These are phyloP conservation scores for Agrocybe praecox DNA, from an alignment of 768 basidiomycete species.

Conservation along the genomic window DNA sequence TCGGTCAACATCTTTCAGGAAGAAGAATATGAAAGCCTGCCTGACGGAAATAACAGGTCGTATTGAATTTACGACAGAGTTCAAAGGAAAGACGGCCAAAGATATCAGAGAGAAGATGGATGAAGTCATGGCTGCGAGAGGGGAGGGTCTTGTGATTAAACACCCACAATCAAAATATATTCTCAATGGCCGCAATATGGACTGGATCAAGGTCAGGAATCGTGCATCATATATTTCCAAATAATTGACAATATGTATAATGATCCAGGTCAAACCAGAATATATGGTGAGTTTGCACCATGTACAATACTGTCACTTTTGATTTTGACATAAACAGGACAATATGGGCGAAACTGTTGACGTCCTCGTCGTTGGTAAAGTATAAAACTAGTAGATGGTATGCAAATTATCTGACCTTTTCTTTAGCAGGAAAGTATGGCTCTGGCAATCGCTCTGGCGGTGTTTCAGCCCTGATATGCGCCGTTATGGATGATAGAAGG, in stretches of 20 bases:
- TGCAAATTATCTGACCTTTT: not conserved
- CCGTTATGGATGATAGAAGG: constrained; percentile 77
- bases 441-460: constrained; percentile 84
- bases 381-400: not conserved
- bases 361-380: constrained; percentile 85
- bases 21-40: constrained; percentile 71
- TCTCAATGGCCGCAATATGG: constrained; percentile 84
- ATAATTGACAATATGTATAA: not conserved
- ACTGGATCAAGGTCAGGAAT: constrained; percentile 86
- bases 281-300: constrained; percentile 64
- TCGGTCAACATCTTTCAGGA: constrained; percentile 73
- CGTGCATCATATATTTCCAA: not conserved
- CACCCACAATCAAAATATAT: constrained; percentile 79
- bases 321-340: constrained; percentile 48
- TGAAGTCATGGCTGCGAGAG: constrained; percentile 78
- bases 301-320: not conserved
- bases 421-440: constrained; percentile 86
- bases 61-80: constrained; percentile 77
- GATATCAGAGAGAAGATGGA: constrained; percentile 85
- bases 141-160: constrained; percentile 94
- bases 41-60: constrained; percentile 74
- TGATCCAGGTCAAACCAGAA: constrained; percentile 74
- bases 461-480: constrained; percentile 88
- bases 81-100: constrained; percentile 73
- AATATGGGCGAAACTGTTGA: constrained; percentile 94